phyloP scores from a whole-genome alignment of 1,139 yeast genomes.

The Protomyces pachydermus region DNA sequence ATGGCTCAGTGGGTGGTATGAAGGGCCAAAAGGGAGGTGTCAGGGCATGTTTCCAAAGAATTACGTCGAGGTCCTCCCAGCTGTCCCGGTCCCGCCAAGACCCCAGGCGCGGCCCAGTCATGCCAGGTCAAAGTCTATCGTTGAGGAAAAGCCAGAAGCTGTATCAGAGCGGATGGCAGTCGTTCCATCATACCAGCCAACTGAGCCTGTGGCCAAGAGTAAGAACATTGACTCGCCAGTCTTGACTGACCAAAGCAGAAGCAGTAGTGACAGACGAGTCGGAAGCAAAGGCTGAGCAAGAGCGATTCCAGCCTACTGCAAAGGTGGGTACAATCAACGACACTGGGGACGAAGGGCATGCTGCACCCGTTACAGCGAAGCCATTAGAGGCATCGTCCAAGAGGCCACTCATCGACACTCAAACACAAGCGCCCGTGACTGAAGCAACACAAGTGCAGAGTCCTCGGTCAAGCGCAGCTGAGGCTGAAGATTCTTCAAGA shows the following conservation, averaged over 20 bases:
- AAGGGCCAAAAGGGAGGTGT: conserved; percentile 41
- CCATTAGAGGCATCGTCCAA: too few relatives aligned
- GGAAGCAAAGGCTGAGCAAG: too few relatives aligned
- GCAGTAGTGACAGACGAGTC: too few relatives aligned
- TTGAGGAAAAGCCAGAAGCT: conserved; percentile 20
- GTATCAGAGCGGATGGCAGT: neutral
- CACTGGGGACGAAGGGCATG: too few relatives aligned
- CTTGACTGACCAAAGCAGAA: too few relatives aligned
- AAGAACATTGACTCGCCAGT: too few relatives aligned
- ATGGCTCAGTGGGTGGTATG: conserved; percentile 76
- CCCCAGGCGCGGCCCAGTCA: neutral
- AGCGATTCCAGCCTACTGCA: too few relatives aligned
- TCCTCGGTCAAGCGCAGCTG: conserved; percentile 1
- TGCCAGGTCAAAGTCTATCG: neutral
- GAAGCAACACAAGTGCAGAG: neutral
- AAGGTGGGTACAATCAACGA: too few relatives aligned
- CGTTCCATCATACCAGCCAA: neutral
- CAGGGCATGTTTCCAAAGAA: conserved; percentile 84
- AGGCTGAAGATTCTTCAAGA: neutral
- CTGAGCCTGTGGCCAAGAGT: too few relatives aligned
- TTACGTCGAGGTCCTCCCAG: conserved; percentile 56
- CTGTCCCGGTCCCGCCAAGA: conserved; percentile 33
- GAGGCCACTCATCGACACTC: neutral
- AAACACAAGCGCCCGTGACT: neutral
- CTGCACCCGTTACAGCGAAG: too few relatives aligned